Evolutionary conservation across 306 rosid genomes (phyloP), one percentile per base, ranked within the genome.

Genomic region (Echinosophora koreensis): DNA sequence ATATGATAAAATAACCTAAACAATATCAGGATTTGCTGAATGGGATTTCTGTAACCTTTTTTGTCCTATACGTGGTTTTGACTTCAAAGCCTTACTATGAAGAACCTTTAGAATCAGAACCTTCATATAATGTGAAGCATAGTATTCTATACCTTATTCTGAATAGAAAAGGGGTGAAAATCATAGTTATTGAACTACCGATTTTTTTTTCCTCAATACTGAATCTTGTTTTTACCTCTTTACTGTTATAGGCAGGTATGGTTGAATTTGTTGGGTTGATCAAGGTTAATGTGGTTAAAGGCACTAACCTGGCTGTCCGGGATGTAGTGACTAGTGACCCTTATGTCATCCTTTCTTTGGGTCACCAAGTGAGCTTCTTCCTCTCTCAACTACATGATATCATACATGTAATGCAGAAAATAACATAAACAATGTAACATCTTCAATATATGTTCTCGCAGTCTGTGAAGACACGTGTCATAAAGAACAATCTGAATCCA

Each of bases 381-480:
- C n/a, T 32, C 71, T 46, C 49, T 70, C 1, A 55, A 47, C 44
- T 85, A 57, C 54, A 77, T 28, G 9, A 6, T 17, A 42, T 8
- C 37, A 66, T 46, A 9, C 5, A 44, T 66, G n/a, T 35, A 18
- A 10, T 65, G 54, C 55, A 61, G 38, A 81, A 77, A 64, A 51
- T 60, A 39, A 64, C 2, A 22, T 75, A 60, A 37, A 76, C 16
- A 28, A 52, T 73, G 30, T 55, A 18, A 30, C 5, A 56, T 10
- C 5, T 74, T 49, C 12, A 14, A 67, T 76, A 34, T 75, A 0
- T 77, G 8, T 61, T 83, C 18, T 81, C 86, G 82, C 87, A 92
- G 98, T 92, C 99, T 0, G 90, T 92, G 82, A 96, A 89, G 88
- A 96, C 99, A 0, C 90, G 94, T 4, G 99, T 96, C 14, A 92